Evolutionary conservation across 139 green algal genomes (phyloP), one percentile per base, ranked within the genome.

Genomic region (Coelastrella sp.): DNA sequence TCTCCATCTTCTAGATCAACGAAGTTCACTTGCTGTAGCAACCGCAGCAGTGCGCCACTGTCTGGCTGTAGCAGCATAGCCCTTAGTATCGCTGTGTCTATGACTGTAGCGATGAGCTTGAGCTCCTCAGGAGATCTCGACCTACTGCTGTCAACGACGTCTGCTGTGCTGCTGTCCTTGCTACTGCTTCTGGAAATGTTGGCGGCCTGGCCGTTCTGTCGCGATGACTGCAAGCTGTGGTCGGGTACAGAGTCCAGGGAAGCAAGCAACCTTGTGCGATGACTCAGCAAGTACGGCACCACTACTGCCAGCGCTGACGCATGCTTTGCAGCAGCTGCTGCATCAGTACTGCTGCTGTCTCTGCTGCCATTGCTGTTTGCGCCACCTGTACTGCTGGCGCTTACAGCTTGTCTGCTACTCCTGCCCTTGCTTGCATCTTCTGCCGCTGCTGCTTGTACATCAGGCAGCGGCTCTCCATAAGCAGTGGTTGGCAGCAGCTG

Each of bases 1-100:
- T 89, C 87, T 0, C 92, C 91, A 67, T 92, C 94, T 63, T 88
- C 66, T 59, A 95, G 37, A 64, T 96, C 94, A 5, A 96, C 84
- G 48, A 77, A 85, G 79, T 97, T 96, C 30, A 83, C 63, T 21
- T 95, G 89, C 84, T 92, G 85, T 72, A 96, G 83, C 84, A 97
- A 95, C 27, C 90, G 81, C 85, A 97, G 92, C 87, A 96, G 87
- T 19, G 91, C 85, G 4, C 93, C 93, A 13, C 62, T 93, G 80
- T 97, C 94, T 38, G 93, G 88, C 83, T 94, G 77, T 6, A 79
- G 74, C 76, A 98, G 82, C 88, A 98, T 91, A 0, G 89, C 91
- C 45, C 92, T 88, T 57, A 96, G 76, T 21, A 98, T 89, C 0
- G 95, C 95, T 0, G 95, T 98, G 85, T 98, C 95, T 59, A 97